Evolutionary conservation across 495 filamentous ascomycete species (phyloP).

Genomic region (Cercophora newfieldiana): DNA sequence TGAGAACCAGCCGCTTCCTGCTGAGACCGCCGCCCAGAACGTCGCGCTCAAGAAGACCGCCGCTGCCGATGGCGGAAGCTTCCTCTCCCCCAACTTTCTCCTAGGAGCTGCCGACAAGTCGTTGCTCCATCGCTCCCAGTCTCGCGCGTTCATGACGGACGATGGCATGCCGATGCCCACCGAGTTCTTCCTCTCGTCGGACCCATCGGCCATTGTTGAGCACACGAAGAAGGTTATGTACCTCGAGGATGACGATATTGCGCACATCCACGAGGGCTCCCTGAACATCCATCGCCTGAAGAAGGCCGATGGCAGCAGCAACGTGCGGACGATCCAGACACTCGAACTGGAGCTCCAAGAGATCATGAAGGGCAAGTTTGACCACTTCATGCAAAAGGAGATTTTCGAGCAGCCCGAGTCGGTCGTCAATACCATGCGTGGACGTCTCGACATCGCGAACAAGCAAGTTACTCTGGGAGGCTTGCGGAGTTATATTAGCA

Average conservation of each 20-base stretch:
- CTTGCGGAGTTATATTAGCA: slow-evolving; percentile 90
- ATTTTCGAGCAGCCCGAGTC: slow-evolving; percentile 99
- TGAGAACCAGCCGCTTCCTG: slow-evolving; percentile 76
- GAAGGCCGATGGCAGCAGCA: slow-evolving; percentile 94
- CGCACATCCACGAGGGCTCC: slow-evolving; percentile 97
- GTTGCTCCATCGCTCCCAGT: slow-evolving; percentile 95
- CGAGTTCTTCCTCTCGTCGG: slow-evolving; percentile 97
- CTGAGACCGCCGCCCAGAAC: slow-evolving; percentile 94
- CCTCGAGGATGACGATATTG: slow-evolving; percentile 98
- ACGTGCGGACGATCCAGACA: slow-evolving; percentile 96
- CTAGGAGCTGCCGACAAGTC: slow-evolving; percentile 94
- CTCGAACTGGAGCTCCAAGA: slow-evolving; percentile 98
- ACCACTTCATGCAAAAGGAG: slow-evolving; percentile 99
- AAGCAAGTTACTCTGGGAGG: slow-evolving; percentile 94
- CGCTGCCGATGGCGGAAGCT: slow-evolving; percentile 43
- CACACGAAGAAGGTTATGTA: slow-evolving; percentile 99
- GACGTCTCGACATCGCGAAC: slow-evolving; percentile 88
- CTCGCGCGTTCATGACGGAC: slow-evolving; percentile 96
- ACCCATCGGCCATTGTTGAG: slow-evolving; percentile 96
- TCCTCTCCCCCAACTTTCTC: slow-evolving; percentile 65
- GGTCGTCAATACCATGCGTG: slow-evolving; percentile 99
- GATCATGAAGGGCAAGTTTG: slow-evolving; percentile 99
- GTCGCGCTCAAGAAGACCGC: slow-evolving; percentile 84
- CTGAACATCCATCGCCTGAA: slow-evolving; percentile 97
- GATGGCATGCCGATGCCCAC: slow-evolving; percentile 97